These are phyloP conservation scores for Citrullus amarus DNA, from an alignment of 306 rosid genomes.

Conservation along the genomic window DNA sequence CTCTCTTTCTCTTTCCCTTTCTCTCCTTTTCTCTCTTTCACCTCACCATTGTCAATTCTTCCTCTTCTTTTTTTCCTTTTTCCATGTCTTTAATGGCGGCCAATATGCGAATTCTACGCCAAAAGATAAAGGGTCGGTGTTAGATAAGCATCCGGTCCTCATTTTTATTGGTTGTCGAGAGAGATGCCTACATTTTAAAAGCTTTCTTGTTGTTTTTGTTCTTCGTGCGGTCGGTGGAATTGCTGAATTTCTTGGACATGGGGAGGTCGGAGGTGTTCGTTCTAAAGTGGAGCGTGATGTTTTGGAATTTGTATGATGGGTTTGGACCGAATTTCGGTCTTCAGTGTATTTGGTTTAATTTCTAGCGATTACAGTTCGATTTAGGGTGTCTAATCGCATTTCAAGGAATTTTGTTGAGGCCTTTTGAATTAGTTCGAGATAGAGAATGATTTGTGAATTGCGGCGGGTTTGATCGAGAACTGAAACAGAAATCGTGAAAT, in stretches of 20 bases:
- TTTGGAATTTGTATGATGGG: not conserved
- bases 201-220: constrained; percentile 10
- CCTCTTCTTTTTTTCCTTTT: constrained; percentile 17
- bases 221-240: not conserved
- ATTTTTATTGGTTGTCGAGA: constrained; percentile 35
- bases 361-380: not conserved
- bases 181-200: constrained; percentile 28
- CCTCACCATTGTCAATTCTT: constrained; percentile 18
- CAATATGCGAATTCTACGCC: constrained; percentile 26
- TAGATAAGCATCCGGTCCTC: constrained; percentile 25
- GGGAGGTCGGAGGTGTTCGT: not conserved
- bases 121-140: constrained; percentile 53
- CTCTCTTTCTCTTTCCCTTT: constrained; percentile 24
- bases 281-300: constrained; percentile 4
- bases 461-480: constrained; percentile 7
- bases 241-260: not conserved
- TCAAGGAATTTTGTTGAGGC: not conserved
- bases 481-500: not conserved
- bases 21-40: constrained; percentile 17
- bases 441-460: constrained; percentile 2
- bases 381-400: not conserved
- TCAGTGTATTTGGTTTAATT: not conserved
- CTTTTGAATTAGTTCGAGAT: constrained; percentile 4
- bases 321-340: not conserved
- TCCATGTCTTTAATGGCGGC: constrained; percentile 55